phyloP scores from a whole-genome alignment of 768 basidiomycete genomes.

The Phanerodontia chrysosporium region DNA sequence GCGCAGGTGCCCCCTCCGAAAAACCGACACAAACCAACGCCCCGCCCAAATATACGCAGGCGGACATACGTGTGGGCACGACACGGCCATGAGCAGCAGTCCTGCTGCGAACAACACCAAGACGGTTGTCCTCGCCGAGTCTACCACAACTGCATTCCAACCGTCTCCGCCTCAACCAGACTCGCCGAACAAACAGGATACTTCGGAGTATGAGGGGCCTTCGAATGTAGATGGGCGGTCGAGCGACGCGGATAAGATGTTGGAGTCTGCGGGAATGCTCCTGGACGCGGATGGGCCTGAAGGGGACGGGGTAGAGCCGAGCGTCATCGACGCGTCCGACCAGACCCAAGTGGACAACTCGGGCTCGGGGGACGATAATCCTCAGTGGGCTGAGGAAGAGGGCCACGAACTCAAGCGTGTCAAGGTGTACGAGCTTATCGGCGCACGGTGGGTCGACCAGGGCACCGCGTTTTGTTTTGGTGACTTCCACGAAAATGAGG shows the following conservation, averaged over 20 bases:
- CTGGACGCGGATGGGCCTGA: constrained; percentile 5
- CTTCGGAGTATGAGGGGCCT: constrained; percentile 1
- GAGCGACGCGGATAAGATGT: constrained; percentile 14
- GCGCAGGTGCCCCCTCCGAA: constrained; percentile 1
- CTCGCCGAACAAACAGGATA: constrained; percentile 7
- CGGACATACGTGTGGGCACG: constrained; percentile 5
- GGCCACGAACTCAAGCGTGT: constrained; percentile 78
- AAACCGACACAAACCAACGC: constrained; percentile 3
- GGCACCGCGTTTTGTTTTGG: constrained; percentile 97
- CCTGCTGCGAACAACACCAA: constrained; percentile 30
- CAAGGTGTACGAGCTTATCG: constrained; percentile 96
- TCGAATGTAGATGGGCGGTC: constrained; percentile 14
- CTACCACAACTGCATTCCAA: constrained; percentile 23
- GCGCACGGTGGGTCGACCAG: constrained; percentile 89
- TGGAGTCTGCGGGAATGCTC: constrained; percentile 1
- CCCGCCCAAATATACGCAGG: constrained; percentile 4
- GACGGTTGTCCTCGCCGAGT: constrained; percentile 26
- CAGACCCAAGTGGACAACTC: not conserved
- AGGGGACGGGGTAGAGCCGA: constrained; percentile 4
- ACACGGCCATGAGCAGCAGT: constrained; percentile 39
- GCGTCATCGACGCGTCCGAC: constrained; percentile 11
- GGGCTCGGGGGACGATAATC: constrained; percentile 42
- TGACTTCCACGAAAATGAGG: constrained; percentile 77
- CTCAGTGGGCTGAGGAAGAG: constrained; percentile 60
- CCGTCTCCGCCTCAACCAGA: constrained; percentile 24